Base-by-base conservation (phyloP, 2,329 filamentous ascomycete genomes). In the Ophiostoma montium region DNA sequence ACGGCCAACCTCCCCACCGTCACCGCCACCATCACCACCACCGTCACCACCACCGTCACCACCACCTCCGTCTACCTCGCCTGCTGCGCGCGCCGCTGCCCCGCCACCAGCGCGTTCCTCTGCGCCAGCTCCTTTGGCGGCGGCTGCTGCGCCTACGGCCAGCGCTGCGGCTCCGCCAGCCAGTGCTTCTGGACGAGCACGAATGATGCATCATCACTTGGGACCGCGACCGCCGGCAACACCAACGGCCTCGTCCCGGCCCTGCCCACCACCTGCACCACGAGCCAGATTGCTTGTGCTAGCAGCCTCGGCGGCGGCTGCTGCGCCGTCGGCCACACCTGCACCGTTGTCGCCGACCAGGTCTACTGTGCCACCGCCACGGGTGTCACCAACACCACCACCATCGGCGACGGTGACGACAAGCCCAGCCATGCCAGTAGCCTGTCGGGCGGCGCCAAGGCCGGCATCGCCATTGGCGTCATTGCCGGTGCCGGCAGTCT, bases 401-500 rank as follows among this genome's bases (percentile, higher is more conserved):
- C 62, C 2, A 52, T 54, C 5, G 50, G 46, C 19, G n/a, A 30
- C 12, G 47, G 54, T 16, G 52, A 42, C 3, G 32, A 46, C 46
- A 43, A 59, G 2, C n/a, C n/a, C n/a, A n/a, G n/a, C n/a, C n/a
- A n/a, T n/a, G n/a, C n/a, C n/a, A n/a, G n/a, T n/a, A n/a, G n/a
- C n/a, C 58, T 77, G 6, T 70, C 71, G 1, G 59, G 65, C 1
- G 74, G 70, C 1, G 75, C 73, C 2, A 76, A 72, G 56, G 74
- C 71, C 0, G 76, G 76, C 2, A 71, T 81, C n/a, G 75, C 70
- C 6, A 65, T 72, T 1, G 76, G 74, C 16, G 67, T 72, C 3
- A 66, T 71, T 1, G 58, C 73, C 0, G 70, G 63, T 27, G 66
- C 63, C 1, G 62, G 65, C 3, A 41, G 67, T 6, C 36, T 74